These are phyloP conservation scores for Spathaspora arborariae DNA, from an alignment of 805 yeast genomes.

Conservation along the genomic window DNA sequence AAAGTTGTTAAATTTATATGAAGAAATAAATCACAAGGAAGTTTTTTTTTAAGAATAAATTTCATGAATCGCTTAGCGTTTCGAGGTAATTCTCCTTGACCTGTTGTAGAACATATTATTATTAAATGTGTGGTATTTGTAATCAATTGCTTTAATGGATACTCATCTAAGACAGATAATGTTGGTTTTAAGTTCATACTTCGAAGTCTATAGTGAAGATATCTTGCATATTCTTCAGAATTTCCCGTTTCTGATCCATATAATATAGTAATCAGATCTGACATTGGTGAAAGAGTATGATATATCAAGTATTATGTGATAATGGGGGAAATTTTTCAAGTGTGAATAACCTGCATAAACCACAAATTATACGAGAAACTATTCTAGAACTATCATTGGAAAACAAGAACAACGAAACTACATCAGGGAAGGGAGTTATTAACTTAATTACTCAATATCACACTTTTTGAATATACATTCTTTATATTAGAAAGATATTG, in stretches of 20 bases:
- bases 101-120: slow-evolving; percentile 82
- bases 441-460: too few species aligned
- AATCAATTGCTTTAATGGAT: slow-evolving; percentile 51
- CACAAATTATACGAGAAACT: too few species aligned
- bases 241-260: slow-evolving; percentile 95
- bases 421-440: too few species aligned
- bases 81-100: slow-evolving; percentile 90
- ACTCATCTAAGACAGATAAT: slow-evolving; percentile 56
- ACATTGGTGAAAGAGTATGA: not conserved
- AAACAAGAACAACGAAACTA: too few species aligned
- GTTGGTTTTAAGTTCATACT: slow-evolving; percentile 48
- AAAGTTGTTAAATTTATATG: slow-evolving; percentile 67
- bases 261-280: slow-evolving; percentile 49
- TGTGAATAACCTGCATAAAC: too few species aligned
- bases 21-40: slow-evolving; percentile 55
- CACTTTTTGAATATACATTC: too few species aligned
- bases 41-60: slow-evolving; percentile 61
- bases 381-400: too few species aligned
- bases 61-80: slow-evolving; percentile 74
- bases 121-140: slow-evolving; percentile 45
- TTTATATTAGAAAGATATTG: too few species aligned
- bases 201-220: slow-evolving; percentile 52
- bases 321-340: too few species aligned
- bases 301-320: too few species aligned
- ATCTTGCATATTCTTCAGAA: slow-evolving; percentile 77